phyloP scores from a whole-genome alignment of 2,329 filamentous ascomycete species.

The Penicillium sp. region DNA sequence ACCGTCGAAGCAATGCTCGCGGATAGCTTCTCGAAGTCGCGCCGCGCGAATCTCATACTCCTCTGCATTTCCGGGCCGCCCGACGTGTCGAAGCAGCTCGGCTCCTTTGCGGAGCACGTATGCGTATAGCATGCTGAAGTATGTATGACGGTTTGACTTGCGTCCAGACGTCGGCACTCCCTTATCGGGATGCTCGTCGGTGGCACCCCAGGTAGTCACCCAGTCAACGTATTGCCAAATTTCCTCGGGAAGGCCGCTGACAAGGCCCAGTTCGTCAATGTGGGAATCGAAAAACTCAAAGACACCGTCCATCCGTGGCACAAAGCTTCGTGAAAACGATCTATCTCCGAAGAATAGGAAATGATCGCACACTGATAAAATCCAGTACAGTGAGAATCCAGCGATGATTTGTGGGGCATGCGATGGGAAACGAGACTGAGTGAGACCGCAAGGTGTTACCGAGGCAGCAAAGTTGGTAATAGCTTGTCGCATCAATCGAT shows the following conservation, averaged over 20 bases:
- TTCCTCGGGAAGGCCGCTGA: constrained; percentile 27
- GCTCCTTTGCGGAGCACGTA: constrained; percentile 41
- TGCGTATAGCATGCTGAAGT: constrained; percentile 46
- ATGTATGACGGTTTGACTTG: constrained; percentile 43
- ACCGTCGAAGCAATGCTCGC: constrained; percentile 34
- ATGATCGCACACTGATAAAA: constrained; percentile 36
- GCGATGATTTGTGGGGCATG: constrained; percentile 35
- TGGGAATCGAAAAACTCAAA: constrained; percentile 28
- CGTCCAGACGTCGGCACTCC: constrained; percentile 45
- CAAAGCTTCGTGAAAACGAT: constrained; percentile 23
- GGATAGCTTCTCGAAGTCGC: constrained; percentile 24
- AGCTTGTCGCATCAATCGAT: constrained; percentile 36
- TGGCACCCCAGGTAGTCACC: constrained; percentile 36
- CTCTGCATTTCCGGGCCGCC: constrained; percentile 33
- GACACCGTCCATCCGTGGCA: constrained; percentile 29
- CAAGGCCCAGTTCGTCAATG: constrained; percentile 23
- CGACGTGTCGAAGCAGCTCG: constrained; percentile 33
- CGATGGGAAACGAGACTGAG: constrained; percentile 34
- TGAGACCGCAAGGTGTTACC: constrained; percentile 30
- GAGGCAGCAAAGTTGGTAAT: constrained; percentile 37
- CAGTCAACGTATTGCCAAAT: constrained; percentile 42
- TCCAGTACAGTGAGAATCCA: constrained; percentile 38
- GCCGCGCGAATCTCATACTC: constrained; percentile 31
- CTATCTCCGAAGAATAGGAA: constrained; percentile 35
- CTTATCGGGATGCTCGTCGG: constrained; percentile 36